phyloP scores from a whole-genome alignment of 139 green algal genomes.

The Auxenochlorella pyrenoidosa region DNA sequence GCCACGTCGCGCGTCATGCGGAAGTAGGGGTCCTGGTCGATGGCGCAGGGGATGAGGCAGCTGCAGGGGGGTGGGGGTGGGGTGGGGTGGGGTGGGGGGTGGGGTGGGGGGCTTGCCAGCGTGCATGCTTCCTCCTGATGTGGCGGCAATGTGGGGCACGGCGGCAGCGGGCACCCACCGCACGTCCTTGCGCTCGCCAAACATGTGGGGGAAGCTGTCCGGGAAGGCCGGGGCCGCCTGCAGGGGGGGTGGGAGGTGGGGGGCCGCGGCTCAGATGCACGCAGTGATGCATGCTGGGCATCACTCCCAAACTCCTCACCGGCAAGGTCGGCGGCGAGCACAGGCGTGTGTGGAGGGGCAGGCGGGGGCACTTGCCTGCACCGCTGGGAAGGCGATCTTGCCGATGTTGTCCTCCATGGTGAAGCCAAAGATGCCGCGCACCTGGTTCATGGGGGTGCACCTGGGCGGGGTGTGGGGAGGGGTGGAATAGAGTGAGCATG shows the following conservation, averaged over 20 bases:
- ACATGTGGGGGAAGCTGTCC: conserved; percentile 97
- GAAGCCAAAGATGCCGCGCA: conserved; percentile 93
- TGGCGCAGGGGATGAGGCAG: conserved; percentile 98
- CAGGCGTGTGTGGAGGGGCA: too few relatives aligned
- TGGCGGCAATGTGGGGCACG: not conserved
- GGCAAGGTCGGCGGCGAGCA: too few relatives aligned
- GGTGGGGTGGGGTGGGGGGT: not conserved
- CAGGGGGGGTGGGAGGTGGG: not conserved
- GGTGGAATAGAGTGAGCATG: too few relatives aligned
- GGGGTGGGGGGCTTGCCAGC: too few relatives aligned
- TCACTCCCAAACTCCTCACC: too few relatives aligned
- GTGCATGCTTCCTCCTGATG: too few relatives aligned
- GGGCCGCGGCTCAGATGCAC: too few relatives aligned
- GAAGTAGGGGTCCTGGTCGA: conserved; percentile 96
- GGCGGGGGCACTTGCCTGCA: too few relatives aligned
- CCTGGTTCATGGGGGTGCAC: conserved; percentile 94
- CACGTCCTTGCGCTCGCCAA: conserved; percentile 85
- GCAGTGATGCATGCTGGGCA: too few relatives aligned
- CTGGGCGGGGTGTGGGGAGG: conserved; percentile 40
- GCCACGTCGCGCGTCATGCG: conserved; percentile 96
- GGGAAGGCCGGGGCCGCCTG: conserved; percentile 95
- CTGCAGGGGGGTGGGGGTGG: not conserved
- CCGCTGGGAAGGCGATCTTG: conserved; percentile 95
- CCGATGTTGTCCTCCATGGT: conserved; percentile 92
- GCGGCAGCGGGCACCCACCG: conserved; percentile 38